Evolutionary conservation across 805 yeast species (phyloP), one percentile per base, ranked within the genome.

Genomic region (Schwanniomyces sp.): DNA sequence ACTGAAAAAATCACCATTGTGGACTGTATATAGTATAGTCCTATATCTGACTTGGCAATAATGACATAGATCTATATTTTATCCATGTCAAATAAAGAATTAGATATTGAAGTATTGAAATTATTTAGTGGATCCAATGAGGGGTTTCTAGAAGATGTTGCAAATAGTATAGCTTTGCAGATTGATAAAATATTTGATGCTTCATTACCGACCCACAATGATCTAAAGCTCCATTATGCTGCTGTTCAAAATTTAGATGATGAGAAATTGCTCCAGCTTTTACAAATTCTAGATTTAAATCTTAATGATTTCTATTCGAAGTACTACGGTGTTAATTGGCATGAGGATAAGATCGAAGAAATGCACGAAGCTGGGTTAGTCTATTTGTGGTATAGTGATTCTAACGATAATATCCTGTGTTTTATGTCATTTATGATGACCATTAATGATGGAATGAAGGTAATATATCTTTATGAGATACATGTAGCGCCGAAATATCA

Each of bases 381-480:
- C 0, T 79, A 77, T 49, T 56, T 75, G 0, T 58, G 72, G 53
- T 66, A 76, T 32, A 43, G 44, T 17, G 46, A 43, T 4, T 44
- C 47, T 2, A 47, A 41, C 2, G 37, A 52, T 6, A 48, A 49
- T n/a, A 34, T 74, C 1, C 58, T 63, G 1, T 82, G 75, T 0
- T 81, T 81, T 50, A 38, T 79, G 10, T 78, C 85, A 1, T 57
- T 79, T 45, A 70, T 72, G 52, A 45, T 76, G n/a, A 74, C 78
- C 0, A 29, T 51, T 7, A 81, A 79, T 43, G 64, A 66, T 26
- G 72, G 61, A 8, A 51, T 54, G 4, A 59, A 67, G 42, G 75
- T 74, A 12, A 47, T 82, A 7, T 83, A 82, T 52, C 63, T 83
- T 8, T 83, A 80, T 52, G 88, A 83, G 56, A 76, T 83, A 32